These are phyloP conservation scores for Coemansia sp. DNA, from an alignment of 192 early-diverging fungal species.

Conservation along the genomic window DNA sequence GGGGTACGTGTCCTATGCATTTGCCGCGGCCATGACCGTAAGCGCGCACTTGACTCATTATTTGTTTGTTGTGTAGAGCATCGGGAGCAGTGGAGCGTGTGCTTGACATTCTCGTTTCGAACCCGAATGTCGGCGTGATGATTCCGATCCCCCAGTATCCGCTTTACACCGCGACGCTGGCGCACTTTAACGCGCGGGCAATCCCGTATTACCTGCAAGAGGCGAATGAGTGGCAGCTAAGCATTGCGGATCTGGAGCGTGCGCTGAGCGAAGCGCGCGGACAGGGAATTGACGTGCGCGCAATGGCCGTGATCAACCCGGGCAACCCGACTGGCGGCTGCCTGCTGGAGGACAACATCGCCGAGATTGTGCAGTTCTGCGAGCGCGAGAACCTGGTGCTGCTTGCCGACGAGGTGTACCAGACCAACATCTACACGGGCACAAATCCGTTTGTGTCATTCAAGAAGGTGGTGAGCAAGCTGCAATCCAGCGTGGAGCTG, in stretches of 20 bases:
- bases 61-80: constrained; percentile 44
- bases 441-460: constrained; percentile 91
- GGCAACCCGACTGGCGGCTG: constrained; percentile 98
- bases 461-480: constrained; percentile 85
- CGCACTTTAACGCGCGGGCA: constrained; percentile 75
- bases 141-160: constrained; percentile 99
- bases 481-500: constrained; percentile 77
- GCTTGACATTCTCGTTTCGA: constrained; percentile 78
- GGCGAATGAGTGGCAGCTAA: constrained; percentile 75
- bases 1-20: constrained; percentile 46
- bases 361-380: constrained; percentile 87
- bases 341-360: constrained; percentile 77
- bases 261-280: constrained; percentile 61
- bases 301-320: constrained; percentile 95
- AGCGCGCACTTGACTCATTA: not conserved
- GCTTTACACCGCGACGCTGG: constrained; percentile 90
- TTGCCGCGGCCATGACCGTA: not conserved
- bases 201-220: constrained; percentile 95
- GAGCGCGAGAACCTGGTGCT: constrained; percentile 75
- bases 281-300: constrained; percentile 82
- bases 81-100: constrained; percentile 90
- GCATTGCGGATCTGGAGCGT: constrained; percentile 59
- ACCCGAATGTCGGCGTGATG: constrained; percentile 87
- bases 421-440: constrained; percentile 86
- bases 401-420: constrained; percentile 98